Percentiles rank a stretch among this genome's conserved stretches.
Conservation (phyloP, 2,329 filamentous ascomycete species). For the Penicillium sp. region DNA sequence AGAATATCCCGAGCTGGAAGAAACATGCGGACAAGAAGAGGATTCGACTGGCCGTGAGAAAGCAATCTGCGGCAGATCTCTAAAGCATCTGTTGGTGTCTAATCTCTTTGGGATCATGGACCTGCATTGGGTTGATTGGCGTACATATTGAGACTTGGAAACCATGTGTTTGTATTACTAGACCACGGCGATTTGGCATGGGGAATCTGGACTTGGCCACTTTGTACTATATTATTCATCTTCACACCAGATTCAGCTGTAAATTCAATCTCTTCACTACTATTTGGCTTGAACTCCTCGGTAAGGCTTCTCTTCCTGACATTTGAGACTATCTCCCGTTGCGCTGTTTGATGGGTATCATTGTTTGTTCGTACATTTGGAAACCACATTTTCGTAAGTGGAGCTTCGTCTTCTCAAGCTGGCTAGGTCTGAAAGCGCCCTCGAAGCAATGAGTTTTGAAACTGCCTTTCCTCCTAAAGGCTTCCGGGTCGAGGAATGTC, state of each 20-base stretch:
- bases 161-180: constrained; percentile 13
- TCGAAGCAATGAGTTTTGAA: background rate
- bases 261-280: constrained; percentile 28
- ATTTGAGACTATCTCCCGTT: too few relatives aligned
- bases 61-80: constrained; percentile 24
- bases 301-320: too few relatives aligned
- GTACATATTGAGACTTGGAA: constrained; percentile 7
- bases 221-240: constrained; percentile 20
- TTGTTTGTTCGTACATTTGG: background rate
- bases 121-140: constrained; percentile 9
- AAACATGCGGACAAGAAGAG: constrained; percentile 46
- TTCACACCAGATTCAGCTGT: constrained; percentile 15
- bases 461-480: background rate
- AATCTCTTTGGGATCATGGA: background rate
- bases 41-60: constrained; percentile 41
- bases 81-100: constrained; percentile 3
- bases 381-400: background rate
- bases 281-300: background rate
- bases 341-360: background rate
- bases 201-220: constrained; percentile 5
- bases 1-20: constrained; percentile 42
- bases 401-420: background rate
- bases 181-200: constrained; percentile 7
- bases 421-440: background rate
- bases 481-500: background rate